Percentiles rank a stretch among this genome's conserved stretches.
These are phyloP conservation scores for Thinopyrum elongatum DNA, from an alignment of 176 grass and related monocot genomes.

Conservation along the genomic window DNA sequence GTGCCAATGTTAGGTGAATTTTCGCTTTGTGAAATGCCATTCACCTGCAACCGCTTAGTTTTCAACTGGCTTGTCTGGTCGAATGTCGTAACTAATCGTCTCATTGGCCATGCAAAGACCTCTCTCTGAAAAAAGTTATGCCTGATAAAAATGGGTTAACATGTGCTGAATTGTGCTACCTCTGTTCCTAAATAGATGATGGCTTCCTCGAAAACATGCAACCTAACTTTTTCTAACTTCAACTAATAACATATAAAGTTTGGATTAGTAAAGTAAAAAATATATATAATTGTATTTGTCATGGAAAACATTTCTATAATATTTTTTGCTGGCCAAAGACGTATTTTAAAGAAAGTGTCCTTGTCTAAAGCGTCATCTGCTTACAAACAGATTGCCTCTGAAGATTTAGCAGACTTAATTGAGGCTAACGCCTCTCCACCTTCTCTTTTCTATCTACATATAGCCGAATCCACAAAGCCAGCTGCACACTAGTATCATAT, in stretches of 20 bases:
- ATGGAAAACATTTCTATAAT: background rate
- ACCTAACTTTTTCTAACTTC: too few relatives aligned
- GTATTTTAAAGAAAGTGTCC: background rate
- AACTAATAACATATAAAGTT: background rate
- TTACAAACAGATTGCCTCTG: background rate
- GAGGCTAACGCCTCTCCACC: background rate
- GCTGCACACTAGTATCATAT: background rate
- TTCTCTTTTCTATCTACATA: background rate
- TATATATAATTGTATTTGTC: background rate
- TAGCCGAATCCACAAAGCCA: background rate
- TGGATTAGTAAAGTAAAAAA: background rate
- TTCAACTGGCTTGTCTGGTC: background rate
- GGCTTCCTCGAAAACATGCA: too few relatives aligned
- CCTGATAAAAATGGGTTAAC: background rate
- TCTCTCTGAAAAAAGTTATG: background rate
- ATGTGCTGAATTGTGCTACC: background rate
- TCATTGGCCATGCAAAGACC: background rate
- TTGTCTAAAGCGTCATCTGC: background rate
- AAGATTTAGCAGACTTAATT: background rate
- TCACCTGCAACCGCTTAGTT: background rate
- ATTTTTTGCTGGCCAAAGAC: background rate
- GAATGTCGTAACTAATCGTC: background rate
- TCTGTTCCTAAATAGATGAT: too few relatives aligned
- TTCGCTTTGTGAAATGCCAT: background rate
- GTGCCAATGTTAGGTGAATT: constrained; percentile 17